Base-by-base conservation (phyloP, 345 rosid species). In the Citrus glauca region DNA sequence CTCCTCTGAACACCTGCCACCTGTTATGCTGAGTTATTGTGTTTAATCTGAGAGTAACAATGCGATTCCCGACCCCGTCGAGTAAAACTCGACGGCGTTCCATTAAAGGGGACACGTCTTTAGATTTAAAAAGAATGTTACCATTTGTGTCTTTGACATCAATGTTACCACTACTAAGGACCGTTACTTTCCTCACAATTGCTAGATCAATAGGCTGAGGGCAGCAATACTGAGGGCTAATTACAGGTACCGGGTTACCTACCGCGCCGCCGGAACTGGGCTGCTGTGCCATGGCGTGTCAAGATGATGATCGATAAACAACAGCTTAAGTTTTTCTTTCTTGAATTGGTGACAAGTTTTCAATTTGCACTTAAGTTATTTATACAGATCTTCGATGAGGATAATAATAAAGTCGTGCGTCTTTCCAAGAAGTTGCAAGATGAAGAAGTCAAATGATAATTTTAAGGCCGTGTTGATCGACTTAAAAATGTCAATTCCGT, bases 101-200 rank as follows among this genome's bases (percentile, higher is more conserved):
- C 16, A 81, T 62, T 22, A 28, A 33, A 17, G 78, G 62, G 66
- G 72, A 8, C 1, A 80, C 69, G 4, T 60, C 79, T 68, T 84
- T 84, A 27, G 75, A 82, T 82, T 82, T 82, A 68, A 84, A 86
- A 62, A 84, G 25, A 59, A 82, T 16, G 78, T 86, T 82, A 9
- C 85, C 87, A 73, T 82, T 82, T 0, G 78, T 75, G 76, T 82
- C 87, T 66, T 83, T 73, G 55, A 86, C 81, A 2, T 74, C 86
- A 60, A 87, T 81, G 82, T 82, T 82, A 13, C 86, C 86, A 60
- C 77, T 82, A 6, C 83, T 82, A 48, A 84, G 27, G 63, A 13
- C 35, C 85, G 72, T 70, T 65, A 84, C 79, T 74, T 84, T 87
- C 75, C 83, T 79, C 32, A 82, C 83, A 33, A 84, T 59, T 20